Conservation (phyloP, 1,284 basidiomycete genomes). For the Porogramme epimiltina region DNA sequence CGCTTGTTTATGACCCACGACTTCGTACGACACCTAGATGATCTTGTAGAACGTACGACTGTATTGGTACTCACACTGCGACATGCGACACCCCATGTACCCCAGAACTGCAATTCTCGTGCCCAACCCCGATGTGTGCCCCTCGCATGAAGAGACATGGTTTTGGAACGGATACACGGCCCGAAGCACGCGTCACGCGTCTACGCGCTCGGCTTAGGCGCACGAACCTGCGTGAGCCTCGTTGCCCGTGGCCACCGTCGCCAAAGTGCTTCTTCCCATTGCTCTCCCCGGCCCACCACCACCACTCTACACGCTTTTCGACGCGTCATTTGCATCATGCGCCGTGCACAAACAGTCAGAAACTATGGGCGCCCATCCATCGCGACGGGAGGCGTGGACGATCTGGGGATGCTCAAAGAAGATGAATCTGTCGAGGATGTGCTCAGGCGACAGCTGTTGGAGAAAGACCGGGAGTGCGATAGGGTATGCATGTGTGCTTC, state of each 20-base stretch:
- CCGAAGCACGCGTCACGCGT: neutral
- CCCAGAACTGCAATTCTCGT: no score
- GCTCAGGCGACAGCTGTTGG: conserved; percentile 64
- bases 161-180: neutral
- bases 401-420: conserved; percentile 63
- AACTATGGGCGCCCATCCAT: conserved; percentile 53
- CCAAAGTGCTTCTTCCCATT: no score
- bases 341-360: conserved; percentile 41
- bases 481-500: conserved; percentile 42
- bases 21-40: no score
- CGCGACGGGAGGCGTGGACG: conserved; percentile 44
- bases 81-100: no score
- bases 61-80: no score
- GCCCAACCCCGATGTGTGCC: no score
- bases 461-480: conserved; percentile 72
- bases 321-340: conserved; percentile 21
- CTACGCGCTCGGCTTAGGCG: neutral
- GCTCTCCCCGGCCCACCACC: neutral
- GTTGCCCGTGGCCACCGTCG: neutral
- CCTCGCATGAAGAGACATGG: no score
- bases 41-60: no score
- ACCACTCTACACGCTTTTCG: neutral
- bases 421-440: conserved; percentile 62
- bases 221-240: neutral
- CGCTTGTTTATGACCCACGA: no score